phyloP scores from a whole-genome alignment of 768 basidiomycete genomes.

The Tulasnella calospora region DNA sequence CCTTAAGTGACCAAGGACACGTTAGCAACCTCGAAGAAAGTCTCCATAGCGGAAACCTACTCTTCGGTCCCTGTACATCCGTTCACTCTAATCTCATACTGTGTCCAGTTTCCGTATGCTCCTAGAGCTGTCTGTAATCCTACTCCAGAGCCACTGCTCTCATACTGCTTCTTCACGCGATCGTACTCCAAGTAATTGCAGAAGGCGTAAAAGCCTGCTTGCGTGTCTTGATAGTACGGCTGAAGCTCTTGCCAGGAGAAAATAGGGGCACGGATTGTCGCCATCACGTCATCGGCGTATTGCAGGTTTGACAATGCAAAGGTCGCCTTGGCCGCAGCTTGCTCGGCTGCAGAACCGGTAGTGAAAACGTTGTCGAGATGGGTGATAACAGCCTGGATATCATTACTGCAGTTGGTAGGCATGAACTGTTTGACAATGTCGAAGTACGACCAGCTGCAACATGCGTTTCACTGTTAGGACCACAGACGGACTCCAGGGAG shows the following conservation, averaged over 20 bases:
- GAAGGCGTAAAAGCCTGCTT: constrained; percentile 22
- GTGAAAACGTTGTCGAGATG: constrained; percentile 20
- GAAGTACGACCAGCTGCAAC: constrained; percentile 22
- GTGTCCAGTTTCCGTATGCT: constrained; percentile 22
- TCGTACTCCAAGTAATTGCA: constrained; percentile 24
- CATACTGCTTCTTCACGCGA: constrained; percentile 6
- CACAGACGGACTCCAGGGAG: background rate
- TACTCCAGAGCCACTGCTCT: constrained; percentile 7
- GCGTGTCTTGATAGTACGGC: constrained; percentile 17
- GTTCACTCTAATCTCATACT: constrained; percentile 13
- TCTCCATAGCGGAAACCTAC: background rate
- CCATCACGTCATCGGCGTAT: constrained; percentile 25
- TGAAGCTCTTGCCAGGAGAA: constrained; percentile 24
- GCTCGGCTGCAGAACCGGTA: background rate
- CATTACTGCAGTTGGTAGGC: constrained; percentile 20
- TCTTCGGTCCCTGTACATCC: constrained; percentile 14
- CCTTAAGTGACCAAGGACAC: background rate
- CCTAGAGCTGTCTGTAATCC: constrained; percentile 9
- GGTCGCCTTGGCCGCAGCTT: background rate
- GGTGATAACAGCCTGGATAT: constrained; percentile 10
- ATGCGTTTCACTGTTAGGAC: background rate
- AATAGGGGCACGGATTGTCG: constrained; percentile 12
- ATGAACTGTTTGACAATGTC: constrained; percentile 19
- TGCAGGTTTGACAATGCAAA: constrained; percentile 13
- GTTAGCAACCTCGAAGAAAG: background rate